Evolutionary conservation across 768 basidiomycete species (phyloP).

Genomic region (Tubosaeta sp.): DNA sequence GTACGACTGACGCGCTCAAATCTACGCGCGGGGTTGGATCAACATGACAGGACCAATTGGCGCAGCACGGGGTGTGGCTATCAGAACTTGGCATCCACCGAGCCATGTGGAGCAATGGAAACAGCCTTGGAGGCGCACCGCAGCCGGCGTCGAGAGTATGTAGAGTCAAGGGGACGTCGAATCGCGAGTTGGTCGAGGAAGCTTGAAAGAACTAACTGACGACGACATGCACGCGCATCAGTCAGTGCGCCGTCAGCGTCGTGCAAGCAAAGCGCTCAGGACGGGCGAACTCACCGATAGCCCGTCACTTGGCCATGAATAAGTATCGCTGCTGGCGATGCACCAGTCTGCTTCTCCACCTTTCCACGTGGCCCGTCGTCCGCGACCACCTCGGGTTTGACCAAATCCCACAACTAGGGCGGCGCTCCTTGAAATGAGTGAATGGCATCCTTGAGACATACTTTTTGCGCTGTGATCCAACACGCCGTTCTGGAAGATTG

Average conservation of each 20-base stretch:
- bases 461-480: constrained; percentile 13
- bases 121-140: constrained; percentile 55
- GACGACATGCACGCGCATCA: neutral
- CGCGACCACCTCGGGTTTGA: constrained; percentile 53
- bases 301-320: constrained; percentile 68
- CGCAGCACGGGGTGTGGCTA: constrained; percentile 64
- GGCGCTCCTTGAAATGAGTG: constrained; percentile 53
- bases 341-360: constrained; percentile 52
- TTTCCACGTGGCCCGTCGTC: constrained; percentile 76
- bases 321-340: constrained; percentile 74
- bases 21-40: constrained; percentile 66
- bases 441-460: constrained; percentile 5
- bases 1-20: constrained; percentile 64
- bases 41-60: constrained; percentile 14
- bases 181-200: constrained; percentile 32
- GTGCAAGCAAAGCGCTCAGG: neutral
- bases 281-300: neutral
- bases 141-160: constrained; percentile 79
- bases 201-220: no score
- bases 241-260: neutral
- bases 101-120: constrained; percentile 75
- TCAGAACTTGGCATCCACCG: constrained; percentile 75
- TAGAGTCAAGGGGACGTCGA: constrained; percentile 50
- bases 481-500: no score
- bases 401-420: constrained; percentile 84